Percentiles rank a stretch among this genome's conserved stretches.
phyloP scores from a whole-genome alignment of 805 yeast genomes.

The Myxozyma mucilagina region DNA sequence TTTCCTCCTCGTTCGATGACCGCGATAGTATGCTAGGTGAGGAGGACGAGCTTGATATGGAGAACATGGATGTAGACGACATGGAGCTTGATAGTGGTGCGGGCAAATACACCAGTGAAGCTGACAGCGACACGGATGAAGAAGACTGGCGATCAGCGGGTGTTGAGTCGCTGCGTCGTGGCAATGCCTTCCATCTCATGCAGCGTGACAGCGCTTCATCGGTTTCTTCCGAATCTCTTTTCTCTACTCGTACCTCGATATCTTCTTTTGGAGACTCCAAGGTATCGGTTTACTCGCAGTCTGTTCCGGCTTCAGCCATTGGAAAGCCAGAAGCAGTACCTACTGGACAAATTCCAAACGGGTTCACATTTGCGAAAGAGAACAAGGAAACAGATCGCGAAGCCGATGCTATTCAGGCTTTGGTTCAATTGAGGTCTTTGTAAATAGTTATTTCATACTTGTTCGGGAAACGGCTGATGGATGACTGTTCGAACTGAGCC shows the following conservation, averaged over 20 bases:
- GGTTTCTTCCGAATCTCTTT: constrained; percentile 17
- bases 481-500: background rate
- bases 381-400: constrained; percentile 17
- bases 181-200: constrained; percentile 18
- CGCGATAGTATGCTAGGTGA: constrained; percentile 8
- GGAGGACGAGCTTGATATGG: constrained; percentile 14
- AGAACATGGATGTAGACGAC: constrained; percentile 15
- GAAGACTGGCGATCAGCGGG: constrained; percentile 96
- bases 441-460: constrained; percentile 11
- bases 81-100: constrained; percentile 19
- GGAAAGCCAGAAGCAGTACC: constrained; percentile 3
- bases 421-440: constrained; percentile 33
- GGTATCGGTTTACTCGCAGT: constrained; percentile 15
- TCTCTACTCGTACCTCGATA: constrained; percentile 19
- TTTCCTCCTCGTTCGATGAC: constrained; percentile 27
- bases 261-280: constrained; percentile 13
- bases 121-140: constrained; percentile 77
- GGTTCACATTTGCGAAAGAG: background rate
- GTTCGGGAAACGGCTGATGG: background rate
- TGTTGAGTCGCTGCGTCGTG: constrained; percentile 59
- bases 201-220: constrained; percentile 15
- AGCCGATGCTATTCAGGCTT: constrained; percentile 32
- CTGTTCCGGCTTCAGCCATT: constrained; percentile 11
- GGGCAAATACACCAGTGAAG: constrained; percentile 10
- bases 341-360: background rate